Percentiles rank a stretch among this genome's conserved stretches.
phyloP scores from a whole-genome alignment of 2,329 filamentous ascomycete genomes.

The Diaporthe sp. region DNA sequence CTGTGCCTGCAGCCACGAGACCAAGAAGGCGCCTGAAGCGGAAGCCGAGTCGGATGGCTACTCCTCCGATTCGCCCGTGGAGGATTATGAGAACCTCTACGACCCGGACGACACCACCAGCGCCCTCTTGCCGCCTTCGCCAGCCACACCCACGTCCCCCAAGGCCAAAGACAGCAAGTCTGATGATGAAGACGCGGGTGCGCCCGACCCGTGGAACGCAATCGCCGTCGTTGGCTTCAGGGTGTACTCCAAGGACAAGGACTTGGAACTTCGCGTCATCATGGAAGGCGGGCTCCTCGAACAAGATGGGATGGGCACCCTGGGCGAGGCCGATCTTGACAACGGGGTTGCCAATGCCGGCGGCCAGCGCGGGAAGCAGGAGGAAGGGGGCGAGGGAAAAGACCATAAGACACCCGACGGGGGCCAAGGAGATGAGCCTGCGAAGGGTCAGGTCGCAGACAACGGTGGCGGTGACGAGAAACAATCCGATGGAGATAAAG shows the following conservation, averaged over 20 bases:
- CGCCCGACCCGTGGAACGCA: conserved; percentile 72
- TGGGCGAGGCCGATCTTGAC: conserved; percentile 68
- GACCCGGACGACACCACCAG: conserved; percentile 70
- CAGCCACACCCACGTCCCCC: conserved; percentile 49
- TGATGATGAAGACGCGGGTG: conserved; percentile 66
- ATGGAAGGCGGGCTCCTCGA: conserved; percentile 68
- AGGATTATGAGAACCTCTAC: conserved; percentile 72
- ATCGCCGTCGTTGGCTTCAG: conserved; percentile 72
- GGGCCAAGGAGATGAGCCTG: neutral
- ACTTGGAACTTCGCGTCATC: conserved; percentile 67
- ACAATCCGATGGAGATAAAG: neutral
- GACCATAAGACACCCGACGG: neutral
- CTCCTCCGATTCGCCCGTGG: conserved; percentile 71
- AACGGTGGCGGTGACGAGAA: neutral
- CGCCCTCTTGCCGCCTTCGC: conserved; percentile 60
- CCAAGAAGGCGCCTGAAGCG: conserved; percentile 31
- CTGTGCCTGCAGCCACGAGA: conserved; percentile 30
- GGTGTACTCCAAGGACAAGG: conserved; percentile 70
- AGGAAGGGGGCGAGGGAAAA: conserved; percentile 11
- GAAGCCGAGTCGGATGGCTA: conserved; percentile 63
- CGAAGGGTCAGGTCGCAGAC: neutral
- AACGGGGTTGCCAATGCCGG: conserved; percentile 69
- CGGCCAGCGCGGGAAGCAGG: conserved; percentile 55
- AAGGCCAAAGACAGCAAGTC: conserved; percentile 59
- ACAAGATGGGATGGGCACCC: conserved; percentile 70